Percentiles rank a stretch among this genome's conserved stretches.
Evolutionary conservation across 2,329 filamentous ascomycete species (phyloP).

Genomic region (Alternaria sp.): DNA sequence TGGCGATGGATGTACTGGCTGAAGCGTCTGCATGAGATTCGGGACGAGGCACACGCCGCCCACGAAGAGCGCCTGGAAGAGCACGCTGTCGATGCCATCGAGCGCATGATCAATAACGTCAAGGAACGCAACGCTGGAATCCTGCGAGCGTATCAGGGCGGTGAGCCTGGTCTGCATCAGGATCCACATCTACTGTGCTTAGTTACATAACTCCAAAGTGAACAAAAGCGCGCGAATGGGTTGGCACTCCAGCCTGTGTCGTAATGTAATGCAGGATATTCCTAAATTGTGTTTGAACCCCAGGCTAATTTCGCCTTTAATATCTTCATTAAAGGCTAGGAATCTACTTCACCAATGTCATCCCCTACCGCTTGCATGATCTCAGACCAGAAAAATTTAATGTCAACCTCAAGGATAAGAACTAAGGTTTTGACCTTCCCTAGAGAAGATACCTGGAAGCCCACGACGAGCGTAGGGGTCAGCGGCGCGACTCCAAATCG

Average conservation of each 20-base stretch:
- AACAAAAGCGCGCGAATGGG: neutral
- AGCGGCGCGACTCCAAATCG: no score
- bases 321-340: neutral
- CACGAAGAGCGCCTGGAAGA: neutral
- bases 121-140: neutral
- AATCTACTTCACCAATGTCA: neutral
- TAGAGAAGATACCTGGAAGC: no score
- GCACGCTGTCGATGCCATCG: neutral
- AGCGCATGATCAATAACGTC: neutral
- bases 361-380: neutral
- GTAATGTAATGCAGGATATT: neutral
- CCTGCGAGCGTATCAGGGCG: neutral
- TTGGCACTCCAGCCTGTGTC: neutral
- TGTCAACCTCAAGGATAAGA: neutral
- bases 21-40: slow-evolving; percentile 13
- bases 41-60: slow-evolving; percentile 2
- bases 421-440: neutral
- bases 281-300: neutral
- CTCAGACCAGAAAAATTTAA: neutral
- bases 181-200: neutral
- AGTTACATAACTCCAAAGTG: neutral
- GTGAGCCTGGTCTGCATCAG: neutral
- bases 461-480: neutral
- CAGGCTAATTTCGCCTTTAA: neutral
- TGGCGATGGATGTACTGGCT: slow-evolving; percentile 17